Evolutionary conservation across 768 basidiomycete genomes (phyloP).

Genomic region (Suillus hirtellus): DNA sequence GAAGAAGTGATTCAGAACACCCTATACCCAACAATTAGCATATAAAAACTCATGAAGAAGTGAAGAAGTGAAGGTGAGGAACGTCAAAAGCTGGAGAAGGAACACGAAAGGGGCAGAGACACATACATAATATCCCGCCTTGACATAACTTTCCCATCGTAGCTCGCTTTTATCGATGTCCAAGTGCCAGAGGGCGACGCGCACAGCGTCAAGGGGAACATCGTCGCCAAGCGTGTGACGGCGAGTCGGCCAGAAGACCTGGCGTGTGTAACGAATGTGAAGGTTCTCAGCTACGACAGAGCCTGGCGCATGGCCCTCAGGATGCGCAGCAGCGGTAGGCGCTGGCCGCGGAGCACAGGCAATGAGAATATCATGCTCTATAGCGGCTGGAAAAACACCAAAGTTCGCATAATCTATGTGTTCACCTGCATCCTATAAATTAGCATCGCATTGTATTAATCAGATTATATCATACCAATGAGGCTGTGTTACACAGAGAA

Average conservation of each 20-base stretch:
- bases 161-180: slow-evolving; percentile 65
- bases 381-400: slow-evolving; percentile 82
- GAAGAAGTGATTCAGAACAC: slow-evolving; percentile 68
- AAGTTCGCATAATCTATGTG: slow-evolving; percentile 85
- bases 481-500: slow-evolving; percentile 24
- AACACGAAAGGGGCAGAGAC: slow-evolving; percentile 5
- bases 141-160: slow-evolving; percentile 87
- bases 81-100: neutral
- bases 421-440: slow-evolving; percentile 53
- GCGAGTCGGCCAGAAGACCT: slow-evolving; percentile 56
- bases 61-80: neutral
- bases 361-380: slow-evolving; percentile 82
- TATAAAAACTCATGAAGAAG: neutral
- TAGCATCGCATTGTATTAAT: slow-evolving; percentile 1
- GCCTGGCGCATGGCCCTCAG: slow-evolving; percentile 41
- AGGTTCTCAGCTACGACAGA: slow-evolving; percentile 62
- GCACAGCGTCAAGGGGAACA: slow-evolving; percentile 33
- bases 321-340: slow-evolving; percentile 18
- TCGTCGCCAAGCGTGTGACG: slow-evolving; percentile 33
- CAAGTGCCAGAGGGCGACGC: slow-evolving; percentile 63
- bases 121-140: slow-evolving; percentile 80
- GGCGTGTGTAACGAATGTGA: slow-evolving; percentile 56
- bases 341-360: slow-evolving; percentile 55
- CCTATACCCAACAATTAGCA: slow-evolving; percentile 37
- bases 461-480: slow-evolving; percentile 35